Evolutionary conservation across 352 stramenopile genomes (phyloP).

Genomic region (Globisporangium radiosum): DNA sequence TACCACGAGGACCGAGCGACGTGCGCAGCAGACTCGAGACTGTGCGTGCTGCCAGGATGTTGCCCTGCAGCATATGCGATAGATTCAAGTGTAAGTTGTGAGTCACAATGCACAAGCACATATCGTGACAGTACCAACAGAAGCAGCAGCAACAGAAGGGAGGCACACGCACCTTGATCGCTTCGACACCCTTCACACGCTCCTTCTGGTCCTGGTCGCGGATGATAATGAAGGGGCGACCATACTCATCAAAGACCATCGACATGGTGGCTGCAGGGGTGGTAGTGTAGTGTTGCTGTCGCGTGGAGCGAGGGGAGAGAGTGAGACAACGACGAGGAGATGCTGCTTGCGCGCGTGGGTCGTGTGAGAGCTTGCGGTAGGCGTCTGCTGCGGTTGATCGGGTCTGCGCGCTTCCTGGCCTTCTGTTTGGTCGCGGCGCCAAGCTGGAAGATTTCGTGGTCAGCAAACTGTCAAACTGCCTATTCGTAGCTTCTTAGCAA

Average conservation of each 20-base stretch:
- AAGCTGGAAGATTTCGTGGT: constrained; percentile 2
- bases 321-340: neutral
- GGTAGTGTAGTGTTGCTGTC: neutral
- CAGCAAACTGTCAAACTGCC: too few relatives aligned
- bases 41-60: constrained; percentile 97
- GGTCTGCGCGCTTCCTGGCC: constrained; percentile 8
- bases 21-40: constrained; percentile 97
- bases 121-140: neutral
- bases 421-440: neutral
- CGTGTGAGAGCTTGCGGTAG: too few relatives aligned
- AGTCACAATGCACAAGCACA: neutral
- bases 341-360: neutral
- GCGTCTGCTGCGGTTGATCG: too few relatives aligned
- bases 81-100: neutral
- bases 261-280: constrained; percentile 54
- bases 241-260: constrained; percentile 99
- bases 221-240: constrained; percentile 99
- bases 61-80: constrained; percentile 68
- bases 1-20: constrained; percentile 95
- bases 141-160: neutral
- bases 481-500: too few relatives aligned
- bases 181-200: constrained; percentile 97
- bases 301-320: neutral
- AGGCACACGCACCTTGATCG: constrained; percentile 85
- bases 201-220: constrained; percentile 98